Evolutionary conservation across 495 filamentous ascomycete species (phyloP), one percentile per base, ranked within the genome.

Genomic region (Penicillium manginii): DNA sequence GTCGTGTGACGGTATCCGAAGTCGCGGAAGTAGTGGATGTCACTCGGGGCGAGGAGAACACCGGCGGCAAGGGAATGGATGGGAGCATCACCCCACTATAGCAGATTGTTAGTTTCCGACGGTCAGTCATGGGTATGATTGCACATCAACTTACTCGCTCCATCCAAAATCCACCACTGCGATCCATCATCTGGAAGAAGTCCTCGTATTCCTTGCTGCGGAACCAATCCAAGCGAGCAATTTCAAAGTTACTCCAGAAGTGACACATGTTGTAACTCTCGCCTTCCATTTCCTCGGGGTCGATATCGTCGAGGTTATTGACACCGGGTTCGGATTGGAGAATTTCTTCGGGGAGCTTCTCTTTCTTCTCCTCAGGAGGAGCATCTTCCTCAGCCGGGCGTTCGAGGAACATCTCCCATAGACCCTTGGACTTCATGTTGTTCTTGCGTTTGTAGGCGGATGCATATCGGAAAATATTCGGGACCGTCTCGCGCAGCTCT

Each of bases 211-310:
- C 87, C 74, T 96, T 91, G 78, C 92, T 96, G 63, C 94, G 85
- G 84, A 97, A 97, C 82, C 91, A 99, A 78, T 91, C 88, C 52
- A 99, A 81, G 53, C 88, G 86, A 18, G 94, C 94, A 76, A 99
- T 99, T 76, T 99, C 94, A 57, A 99, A 99, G 72, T 99, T 99
- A 80, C 91, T 96, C 94, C 94, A 99, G 82, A 98, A 99, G 81
- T 99, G 94, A 76, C 94, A 99, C 94, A 99, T 99, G 80, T 99
- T 99, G 79, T 99, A 99, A 61, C 84, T 89, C 68, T 99, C 94
- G 57, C 91, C 90, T 69, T 97, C 96, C 94, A 99, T 99, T 17
- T 88, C 86, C 68, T 98, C 96, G 0, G 87, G 84, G 69, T 98
- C 91, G 45, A 97, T 86, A 47, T 96, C 90, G 35, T 89, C 87